phyloP scores from a whole-genome alignment of 2,329 filamentous ascomycete species.

The Alternaria brassicae region DNA sequence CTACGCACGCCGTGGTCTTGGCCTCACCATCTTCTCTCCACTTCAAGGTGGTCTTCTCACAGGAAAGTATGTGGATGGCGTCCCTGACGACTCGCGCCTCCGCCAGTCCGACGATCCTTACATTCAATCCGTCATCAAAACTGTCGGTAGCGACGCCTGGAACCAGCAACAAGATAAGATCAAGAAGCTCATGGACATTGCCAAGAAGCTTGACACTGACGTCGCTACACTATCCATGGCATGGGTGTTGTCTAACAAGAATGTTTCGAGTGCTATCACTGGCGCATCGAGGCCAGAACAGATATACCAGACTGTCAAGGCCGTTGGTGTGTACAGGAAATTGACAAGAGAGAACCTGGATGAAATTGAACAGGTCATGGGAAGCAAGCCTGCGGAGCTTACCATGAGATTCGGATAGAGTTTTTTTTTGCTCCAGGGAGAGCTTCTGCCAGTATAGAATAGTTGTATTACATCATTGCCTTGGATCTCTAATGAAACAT shows the following conservation, averaged over 20 bases:
- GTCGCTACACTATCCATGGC: constrained; percentile 52
- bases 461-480: background rate
- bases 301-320: constrained; percentile 50
- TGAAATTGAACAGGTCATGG: constrained; percentile 49
- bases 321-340: constrained; percentile 54
- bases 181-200: constrained; percentile 58
- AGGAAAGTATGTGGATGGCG: constrained; percentile 68
- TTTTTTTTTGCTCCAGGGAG: background rate
- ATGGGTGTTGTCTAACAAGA: constrained; percentile 46
- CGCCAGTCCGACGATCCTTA: constrained; percentile 64
- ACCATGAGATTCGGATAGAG: constrained; percentile 34
- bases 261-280: constrained; percentile 41
- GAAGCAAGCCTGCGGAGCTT: constrained; percentile 42
- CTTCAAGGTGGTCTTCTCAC: constrained; percentile 64
- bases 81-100: constrained; percentile 65
- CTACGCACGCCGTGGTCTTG: constrained; percentile 61
- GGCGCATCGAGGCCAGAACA: constrained; percentile 41
- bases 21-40: constrained; percentile 63
- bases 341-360: constrained; percentile 54
- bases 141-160: constrained; percentile 60
- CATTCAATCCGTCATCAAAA: constrained; percentile 53
- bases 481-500: background rate
- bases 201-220: constrained; percentile 68
- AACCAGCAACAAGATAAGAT: constrained; percentile 66
- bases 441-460: background rate